Evolutionary conservation across 495 filamentous ascomycete genomes (phyloP), one percentile per base, ranked within the genome.

Genomic region (Bathelium albidoporum): DNA sequence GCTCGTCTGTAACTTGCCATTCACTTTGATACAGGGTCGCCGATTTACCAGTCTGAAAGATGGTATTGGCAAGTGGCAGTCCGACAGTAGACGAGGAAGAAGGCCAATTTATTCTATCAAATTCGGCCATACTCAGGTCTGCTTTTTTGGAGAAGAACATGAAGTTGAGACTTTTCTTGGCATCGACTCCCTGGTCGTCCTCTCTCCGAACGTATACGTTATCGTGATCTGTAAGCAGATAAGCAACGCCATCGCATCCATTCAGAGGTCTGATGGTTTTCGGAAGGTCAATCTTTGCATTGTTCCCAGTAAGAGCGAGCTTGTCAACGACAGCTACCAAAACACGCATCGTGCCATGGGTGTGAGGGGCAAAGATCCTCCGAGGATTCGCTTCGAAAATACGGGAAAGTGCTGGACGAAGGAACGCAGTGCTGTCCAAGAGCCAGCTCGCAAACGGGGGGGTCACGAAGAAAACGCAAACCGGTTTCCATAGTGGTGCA

Each of bases 31-130:
- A 60, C 9, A 68, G 31, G 20, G 66, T 71, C 4, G 66, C 65
- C n/a, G 44, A 24, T 32, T 32, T 34, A 16, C 69, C 69, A 1
- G 66, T 71, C 1, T 66, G 65, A 53, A 71, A 71, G 45, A 67
- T 62, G 1, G 69, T 71, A 22, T 71, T 62, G 24, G 69, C 69
- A 22, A 71, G 62, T 26, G 69, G 66, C 0, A 68, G 29, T 55
- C 20, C 11, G n/a, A 55, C 20, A 2, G 24, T 16, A 29, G 49
- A 28, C 10, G 49, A 55, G 11, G 9, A 26, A 55, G 49, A 55
- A 9, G 5, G 20, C 49, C 10, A 29, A 29, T 26, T 29, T 11
- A 28, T 7, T 29, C 7, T 16, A 5, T 29, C 9, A 29, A 11
- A 11, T 29, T 29, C 9, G 20, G 49, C 2, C 24, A n/a, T 20